phyloP scores from a whole-genome alignment of 495 filamentous ascomycete genomes.

The Aspergillus cristatus region DNA sequence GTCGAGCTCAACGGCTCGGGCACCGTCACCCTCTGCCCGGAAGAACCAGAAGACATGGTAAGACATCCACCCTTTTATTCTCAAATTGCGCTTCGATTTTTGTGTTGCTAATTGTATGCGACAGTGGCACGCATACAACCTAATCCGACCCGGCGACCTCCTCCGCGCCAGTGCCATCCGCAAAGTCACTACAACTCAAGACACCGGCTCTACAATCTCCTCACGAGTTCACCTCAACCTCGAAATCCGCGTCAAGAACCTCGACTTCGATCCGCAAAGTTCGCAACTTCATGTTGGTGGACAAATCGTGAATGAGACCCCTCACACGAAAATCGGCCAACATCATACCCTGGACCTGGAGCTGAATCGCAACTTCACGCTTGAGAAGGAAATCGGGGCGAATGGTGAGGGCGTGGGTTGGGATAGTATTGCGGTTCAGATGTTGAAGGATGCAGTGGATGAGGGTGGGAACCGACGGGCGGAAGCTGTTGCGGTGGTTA shows the following conservation, averaged over 20 bases:
- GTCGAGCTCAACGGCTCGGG: slow-evolving; percentile 72
- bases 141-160: slow-evolving; percentile 71
- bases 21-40: slow-evolving; percentile 69
- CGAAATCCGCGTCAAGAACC: slow-evolving; percentile 66
- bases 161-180: slow-evolving; percentile 78
- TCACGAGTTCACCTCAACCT: slow-evolving; percentile 70
- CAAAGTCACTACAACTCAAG: slow-evolving; percentile 57
- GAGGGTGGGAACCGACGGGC: slow-evolving; percentile 59
- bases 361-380: slow-evolving; percentile 76
- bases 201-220: slow-evolving; percentile 66
- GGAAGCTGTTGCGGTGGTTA: slow-evolving; percentile 78
- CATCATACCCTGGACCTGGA: slow-evolving; percentile 90
- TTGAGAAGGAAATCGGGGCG: slow-evolving; percentile 50
- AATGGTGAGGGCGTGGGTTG: slow-evolving; percentile 56
- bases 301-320: slow-evolving; percentile 72
- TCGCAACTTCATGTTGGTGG: slow-evolving; percentile 81
- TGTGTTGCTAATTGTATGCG: not conserved
- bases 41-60: slow-evolving; percentile 96
- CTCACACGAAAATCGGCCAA: slow-evolving; percentile 70
- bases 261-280: slow-evolving; percentile 84
- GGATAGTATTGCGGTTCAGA: slow-evolving; percentile 80
- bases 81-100: no score
- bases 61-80: slow-evolving; percentile 4
- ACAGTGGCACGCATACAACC: slow-evolving; percentile 95
- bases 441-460: slow-evolving; percentile 69